Percentiles rank a stretch among this genome's conserved stretches.
Evolutionary conservation across 164 flowering plant genomes (phyloP).

Genomic region (Sedum album): DNA sequence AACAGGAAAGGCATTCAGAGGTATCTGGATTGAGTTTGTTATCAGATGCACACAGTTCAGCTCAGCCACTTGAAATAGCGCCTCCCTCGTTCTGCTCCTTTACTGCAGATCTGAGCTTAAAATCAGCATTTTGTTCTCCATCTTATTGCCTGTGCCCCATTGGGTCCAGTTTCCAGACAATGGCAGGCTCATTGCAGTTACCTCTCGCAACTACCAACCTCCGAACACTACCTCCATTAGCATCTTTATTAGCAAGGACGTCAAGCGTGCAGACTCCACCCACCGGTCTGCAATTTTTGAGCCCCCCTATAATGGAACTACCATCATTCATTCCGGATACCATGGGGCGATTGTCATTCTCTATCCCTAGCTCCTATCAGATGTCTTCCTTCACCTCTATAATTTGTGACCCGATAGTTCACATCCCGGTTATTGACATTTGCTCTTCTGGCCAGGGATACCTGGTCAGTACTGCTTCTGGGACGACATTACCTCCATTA

Average conservation of each 20-base stretch:
- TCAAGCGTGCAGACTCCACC: constrained; percentile 28
- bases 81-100: constrained; percentile 1
- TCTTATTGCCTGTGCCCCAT: constrained; percentile 84
- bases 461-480: constrained; percentile 79
- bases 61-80: not conserved
- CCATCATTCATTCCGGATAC: constrained; percentile 72
- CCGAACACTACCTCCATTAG: constrained; percentile 40
- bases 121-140: constrained; percentile 37
- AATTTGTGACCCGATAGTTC: constrained; percentile 87
- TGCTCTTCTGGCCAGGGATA: constrained; percentile 93
- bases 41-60: not conserved
- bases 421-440: constrained; percentile 76
- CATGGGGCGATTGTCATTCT: constrained; percentile 34
- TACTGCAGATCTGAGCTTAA: not conserved
- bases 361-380: constrained; percentile 53
- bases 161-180: constrained; percentile 32
- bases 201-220: constrained; percentile 29
- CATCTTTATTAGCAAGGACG: constrained; percentile 37
- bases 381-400: constrained; percentile 76
- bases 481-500: constrained; percentile 53
- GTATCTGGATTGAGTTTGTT: constrained; percentile 1
- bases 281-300: constrained; percentile 29
- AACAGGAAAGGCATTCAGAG: constrained; percentile 25
- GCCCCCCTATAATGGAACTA: constrained; percentile 42
- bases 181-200: constrained; percentile 24